Evolutionary conservation across 192 early-diverging fungal species (phyloP).

Genomic region (Anaeromyces robustus): DNA sequence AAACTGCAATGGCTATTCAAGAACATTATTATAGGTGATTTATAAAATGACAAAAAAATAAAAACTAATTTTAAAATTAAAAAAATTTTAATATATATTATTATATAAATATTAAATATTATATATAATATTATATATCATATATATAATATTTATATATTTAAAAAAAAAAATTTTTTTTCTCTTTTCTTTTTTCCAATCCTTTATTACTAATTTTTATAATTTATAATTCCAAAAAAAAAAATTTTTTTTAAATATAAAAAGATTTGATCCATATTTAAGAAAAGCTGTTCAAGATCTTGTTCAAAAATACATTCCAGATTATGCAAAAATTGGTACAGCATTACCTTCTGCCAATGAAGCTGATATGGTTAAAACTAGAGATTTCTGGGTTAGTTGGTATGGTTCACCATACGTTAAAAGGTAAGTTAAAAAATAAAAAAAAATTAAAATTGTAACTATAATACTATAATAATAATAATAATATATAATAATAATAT

Average conservation of each 20-base stretch:
- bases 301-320: constrained; percentile 48
- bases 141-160: no score
- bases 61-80: background rate
- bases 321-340: constrained; percentile 21
- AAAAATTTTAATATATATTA: no score
- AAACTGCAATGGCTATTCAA: constrained; percentile 40
- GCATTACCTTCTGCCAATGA: constrained; percentile 9
- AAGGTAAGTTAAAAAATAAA: constrained; percentile 2
- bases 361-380: constrained; percentile 22
- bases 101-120: no score
- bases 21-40: constrained; percentile 55
- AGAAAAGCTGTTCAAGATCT: constrained; percentile 67
- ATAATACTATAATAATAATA: no score
- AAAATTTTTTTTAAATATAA: no score
- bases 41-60: constrained; percentile 1
- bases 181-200: no score
- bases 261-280: constrained; percentile 67
- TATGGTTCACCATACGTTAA: constrained; percentile 32
- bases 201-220: no score
- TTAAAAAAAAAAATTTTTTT: no score
- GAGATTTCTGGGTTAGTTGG: constrained; percentile 63
- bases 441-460: no score
- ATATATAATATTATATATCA: no score
- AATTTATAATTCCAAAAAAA: no score
- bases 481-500: background rate